These are phyloP conservation scores for Diutina catenulata DNA, from an alignment of 1,139 yeast genomes.

Conservation along the genomic window DNA sequence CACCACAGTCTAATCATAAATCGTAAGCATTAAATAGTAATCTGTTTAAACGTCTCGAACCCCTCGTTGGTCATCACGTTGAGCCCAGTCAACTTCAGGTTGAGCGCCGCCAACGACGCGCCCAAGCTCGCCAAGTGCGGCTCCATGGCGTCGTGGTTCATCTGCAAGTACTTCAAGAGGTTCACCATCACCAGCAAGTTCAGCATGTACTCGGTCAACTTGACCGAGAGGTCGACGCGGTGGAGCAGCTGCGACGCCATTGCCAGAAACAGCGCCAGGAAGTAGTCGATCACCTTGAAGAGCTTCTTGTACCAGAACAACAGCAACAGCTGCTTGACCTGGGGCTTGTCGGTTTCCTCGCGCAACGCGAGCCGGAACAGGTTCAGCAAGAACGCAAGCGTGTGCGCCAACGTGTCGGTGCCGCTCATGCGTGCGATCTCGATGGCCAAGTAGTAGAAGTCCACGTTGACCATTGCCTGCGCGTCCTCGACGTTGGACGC, in stretches of 20 bases:
- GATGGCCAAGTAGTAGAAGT: constrained; percentile 27
- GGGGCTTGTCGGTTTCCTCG: constrained; percentile 8
- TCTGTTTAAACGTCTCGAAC: background rate
- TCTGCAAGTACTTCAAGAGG: constrained; percentile 12
- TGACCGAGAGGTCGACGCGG: constrained; percentile 9
- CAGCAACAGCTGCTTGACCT: constrained; percentile 8
- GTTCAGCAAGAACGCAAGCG: constrained; percentile 30
- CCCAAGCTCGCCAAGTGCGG: background rate
- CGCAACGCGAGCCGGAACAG: constrained; percentile 26
- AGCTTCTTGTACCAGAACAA: constrained; percentile 25
- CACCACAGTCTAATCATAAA: too few species aligned
- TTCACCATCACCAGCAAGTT: constrained; percentile 22
- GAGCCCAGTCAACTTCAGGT: background rate
- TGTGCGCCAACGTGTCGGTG: constrained; percentile 28
- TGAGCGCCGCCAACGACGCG: background rate
- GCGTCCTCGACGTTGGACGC: constrained; percentile 21
- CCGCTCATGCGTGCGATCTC: constrained; percentile 31
- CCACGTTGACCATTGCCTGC: constrained; percentile 22
- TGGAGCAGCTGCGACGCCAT: constrained; percentile 7
- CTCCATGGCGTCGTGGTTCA: constrained; percentile 5
- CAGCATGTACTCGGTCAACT: constrained; percentile 17
- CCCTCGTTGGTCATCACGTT: constrained; percentile 2
- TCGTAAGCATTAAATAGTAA: too few species aligned
- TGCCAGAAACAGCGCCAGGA: constrained; percentile 15
- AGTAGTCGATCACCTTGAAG: constrained; percentile 24